A percentile compares a stretch with the other conserved stretches of the same genome.
Conservation (phyloP, 257 asterid genomes). For the Scutellaria barbata region DNA sequence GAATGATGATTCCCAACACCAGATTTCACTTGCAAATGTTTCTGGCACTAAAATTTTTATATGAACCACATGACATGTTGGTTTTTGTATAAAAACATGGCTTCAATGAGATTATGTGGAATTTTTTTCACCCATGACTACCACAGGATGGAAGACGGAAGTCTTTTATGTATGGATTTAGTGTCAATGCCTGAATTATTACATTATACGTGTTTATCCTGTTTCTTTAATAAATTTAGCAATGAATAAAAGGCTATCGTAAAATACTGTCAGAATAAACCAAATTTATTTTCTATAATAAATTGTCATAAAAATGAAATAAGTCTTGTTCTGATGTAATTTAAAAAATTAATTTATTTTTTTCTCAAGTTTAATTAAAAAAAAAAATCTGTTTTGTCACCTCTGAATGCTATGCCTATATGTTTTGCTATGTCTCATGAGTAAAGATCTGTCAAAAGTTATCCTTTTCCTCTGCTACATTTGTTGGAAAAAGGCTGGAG, state of each 20-base stretch:
- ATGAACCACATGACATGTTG: background rate
- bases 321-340: background rate
- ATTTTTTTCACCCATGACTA: background rate
- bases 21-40: background rate
- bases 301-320: background rate
- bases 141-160: background rate
- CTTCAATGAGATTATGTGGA: slow-evolving; percentile 3
- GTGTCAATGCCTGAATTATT: background rate
- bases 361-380: background rate
- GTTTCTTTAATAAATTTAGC: no score
- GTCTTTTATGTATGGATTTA: background rate
- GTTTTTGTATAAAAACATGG: background rate
- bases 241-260: no score
- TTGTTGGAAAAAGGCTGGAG: slow-evolving; percentile 12
- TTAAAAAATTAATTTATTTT: background rate
- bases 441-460: background rate
- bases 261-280: no score
- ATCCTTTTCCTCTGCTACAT: background rate
- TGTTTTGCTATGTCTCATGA: background rate
- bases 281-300: background rate
- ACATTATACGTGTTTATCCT: background rate
- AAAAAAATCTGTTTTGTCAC: no score
- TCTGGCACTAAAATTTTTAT: background rate
- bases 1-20: slow-evolving; percentile 1
- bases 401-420: background rate